Conservation (phyloP, 768 basidiomycete species). For the Mrakia blollopis region DNA sequence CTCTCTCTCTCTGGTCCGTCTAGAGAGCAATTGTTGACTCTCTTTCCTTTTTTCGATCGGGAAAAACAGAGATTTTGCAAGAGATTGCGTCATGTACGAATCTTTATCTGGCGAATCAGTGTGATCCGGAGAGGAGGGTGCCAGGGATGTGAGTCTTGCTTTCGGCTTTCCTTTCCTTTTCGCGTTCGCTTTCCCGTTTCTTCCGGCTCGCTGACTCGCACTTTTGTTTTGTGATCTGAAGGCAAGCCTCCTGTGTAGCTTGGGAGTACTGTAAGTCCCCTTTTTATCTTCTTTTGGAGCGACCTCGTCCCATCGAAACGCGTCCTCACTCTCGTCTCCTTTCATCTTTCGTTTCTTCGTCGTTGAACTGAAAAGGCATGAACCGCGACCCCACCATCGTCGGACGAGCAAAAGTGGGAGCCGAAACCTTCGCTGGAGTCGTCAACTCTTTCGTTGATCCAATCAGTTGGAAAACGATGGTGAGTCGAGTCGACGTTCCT, state of each 20-base stretch:
- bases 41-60: background rate
- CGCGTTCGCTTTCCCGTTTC: background rate
- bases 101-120: slow-evolving; percentile 75
- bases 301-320: background rate
- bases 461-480: slow-evolving; percentile 95
- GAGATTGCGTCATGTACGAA: slow-evolving; percentile 83
- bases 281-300: background rate
- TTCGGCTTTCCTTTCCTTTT: background rate
- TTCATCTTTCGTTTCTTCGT: too few species aligned
- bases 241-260: slow-evolving; percentile 67
- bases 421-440: slow-evolving; percentile 92
- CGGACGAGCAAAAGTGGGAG: slow-evolving; percentile 81
- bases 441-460: slow-evolving; percentile 95
- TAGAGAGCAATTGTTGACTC: background rate
- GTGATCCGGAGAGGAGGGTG: slow-evolving; percentile 61
- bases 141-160: slow-evolving; percentile 63
- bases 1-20: too few species aligned
- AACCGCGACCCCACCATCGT: slow-evolving; percentile 84
- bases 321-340: background rate
- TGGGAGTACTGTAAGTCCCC: slow-evolving; percentile 71
- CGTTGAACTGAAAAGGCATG: slow-evolving; percentile 50
- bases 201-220: background rate
- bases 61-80: slow-evolving; percentile 66
- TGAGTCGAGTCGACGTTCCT: slow-evolving; percentile 45
- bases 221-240: slow-evolving; percentile 19